Evolutionary conservation across 768 basidiomycete genomes (phyloP), one percentile per base, ranked within the genome.

Genomic region (Boletellus ananas): DNA sequence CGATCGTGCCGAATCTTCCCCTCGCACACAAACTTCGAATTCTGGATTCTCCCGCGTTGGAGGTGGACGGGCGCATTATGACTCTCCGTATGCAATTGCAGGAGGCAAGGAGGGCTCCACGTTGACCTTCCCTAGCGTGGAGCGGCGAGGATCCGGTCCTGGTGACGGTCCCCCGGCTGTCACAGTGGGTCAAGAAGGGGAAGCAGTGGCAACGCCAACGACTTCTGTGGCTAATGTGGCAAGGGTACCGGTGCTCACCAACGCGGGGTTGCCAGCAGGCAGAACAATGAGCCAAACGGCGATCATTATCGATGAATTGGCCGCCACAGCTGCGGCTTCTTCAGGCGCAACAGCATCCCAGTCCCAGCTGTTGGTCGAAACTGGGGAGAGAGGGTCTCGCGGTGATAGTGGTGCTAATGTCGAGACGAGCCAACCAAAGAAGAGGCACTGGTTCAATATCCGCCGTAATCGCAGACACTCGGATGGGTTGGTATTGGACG

Each of bases 21-120:
- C 64, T 31, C 55, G 59, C 46, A 52, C 70, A 14, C 68, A 60
- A 45, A 54, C 60, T 11, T 64, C 64, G 12, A 56, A 67, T 7
- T 79, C 86, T 17, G 91, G 91, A 3, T 96, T 97, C 71, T 81
- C 90, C 5, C 79, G 92, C 42, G 79, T 97, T 2, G 86, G 89
- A 13, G 94, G 94, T 12, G 94, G 94, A 27, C 76, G 85, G 35
- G 88, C 94, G 2, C 85, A 93, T 59, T 88, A 84, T 43, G 86
- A 92, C 48, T 72, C 85, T 9, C 94, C 94, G 0, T 96, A 94
- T 64, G 85, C 90, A 1, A 89, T 90, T 45, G 70, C 78, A 12
- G 67, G 74, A 14, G 59, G 64, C 2, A 69, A 70, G 36, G 70
- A 62, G 13, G 78, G 77, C 2, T 84, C 85, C 17, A 83, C 79